phyloP scores from a whole-genome alignment of 2,329 filamentous ascomycete genomes.

The Rosellinia necatrix region DNA sequence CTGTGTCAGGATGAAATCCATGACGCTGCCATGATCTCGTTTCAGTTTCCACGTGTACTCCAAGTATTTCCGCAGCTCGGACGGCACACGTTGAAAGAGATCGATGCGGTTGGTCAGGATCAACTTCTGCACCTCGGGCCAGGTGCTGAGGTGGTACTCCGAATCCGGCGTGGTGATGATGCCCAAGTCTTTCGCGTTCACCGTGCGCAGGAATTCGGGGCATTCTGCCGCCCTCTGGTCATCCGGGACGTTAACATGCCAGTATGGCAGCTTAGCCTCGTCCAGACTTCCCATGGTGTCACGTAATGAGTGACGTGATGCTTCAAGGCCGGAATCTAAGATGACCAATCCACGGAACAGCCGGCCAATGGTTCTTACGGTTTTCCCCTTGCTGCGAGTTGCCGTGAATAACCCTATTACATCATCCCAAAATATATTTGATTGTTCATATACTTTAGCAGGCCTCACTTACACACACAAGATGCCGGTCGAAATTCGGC shows the following conservation, averaged over 20 bases:
- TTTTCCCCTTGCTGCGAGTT: too few species aligned
- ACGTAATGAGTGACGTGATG: too few species aligned
- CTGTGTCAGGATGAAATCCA: constrained; percentile 74
- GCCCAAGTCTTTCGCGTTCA: constrained; percentile 68
- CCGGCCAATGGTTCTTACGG: too few species aligned
- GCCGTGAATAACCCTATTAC: too few species aligned
- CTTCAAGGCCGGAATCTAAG: not conserved
- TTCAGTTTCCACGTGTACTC: constrained; percentile 69
- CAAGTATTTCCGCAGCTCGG: constrained; percentile 77
- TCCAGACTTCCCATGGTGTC: constrained; percentile 45
- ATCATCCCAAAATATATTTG: too few species aligned
- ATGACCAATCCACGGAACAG: too few species aligned
- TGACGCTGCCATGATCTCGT: constrained; percentile 73
- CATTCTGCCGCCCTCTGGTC: constrained; percentile 67
- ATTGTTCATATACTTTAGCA: too few species aligned
- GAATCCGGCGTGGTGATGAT: constrained; percentile 75
- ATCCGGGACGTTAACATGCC: constrained; percentile 78
- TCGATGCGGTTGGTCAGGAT: constrained; percentile 71
- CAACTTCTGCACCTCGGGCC: constrained; percentile 70
- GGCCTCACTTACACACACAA: too few species aligned
- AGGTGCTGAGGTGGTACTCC: constrained; percentile 66
- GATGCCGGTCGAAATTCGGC: not conserved
- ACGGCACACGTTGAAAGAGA: constrained; percentile 76
- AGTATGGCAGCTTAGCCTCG: constrained; percentile 64
- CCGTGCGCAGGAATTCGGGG: constrained; percentile 69